Evolutionary conservation across 1,284 basidiomycete species (phyloP).

Genomic region (Irpex lacteus): DNA sequence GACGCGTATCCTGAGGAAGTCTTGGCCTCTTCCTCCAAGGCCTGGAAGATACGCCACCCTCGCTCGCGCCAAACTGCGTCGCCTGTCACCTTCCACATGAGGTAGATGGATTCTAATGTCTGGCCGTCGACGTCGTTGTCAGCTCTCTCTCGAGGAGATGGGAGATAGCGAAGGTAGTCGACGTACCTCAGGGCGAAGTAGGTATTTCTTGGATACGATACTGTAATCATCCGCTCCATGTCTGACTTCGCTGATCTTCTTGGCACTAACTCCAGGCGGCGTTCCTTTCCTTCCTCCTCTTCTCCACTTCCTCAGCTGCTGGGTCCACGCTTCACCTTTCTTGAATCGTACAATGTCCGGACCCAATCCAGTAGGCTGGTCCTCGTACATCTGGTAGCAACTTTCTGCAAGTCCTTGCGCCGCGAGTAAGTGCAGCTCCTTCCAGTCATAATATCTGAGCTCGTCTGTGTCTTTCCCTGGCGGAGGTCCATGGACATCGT

Average conservation of each 20-base stretch:
- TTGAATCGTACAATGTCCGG: constrained; percentile 46
- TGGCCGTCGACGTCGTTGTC: constrained; percentile 25
- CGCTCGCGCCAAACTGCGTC: constrained; percentile 68
- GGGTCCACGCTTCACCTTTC: constrained; percentile 41
- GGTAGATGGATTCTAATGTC: constrained; percentile 67
- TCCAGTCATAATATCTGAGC: constrained; percentile 37
- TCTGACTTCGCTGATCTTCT: constrained; percentile 27
- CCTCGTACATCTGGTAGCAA: constrained; percentile 66
- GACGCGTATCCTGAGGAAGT: constrained; percentile 56
- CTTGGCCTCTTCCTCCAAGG: constrained; percentile 59
- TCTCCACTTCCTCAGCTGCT: constrained; percentile 51
- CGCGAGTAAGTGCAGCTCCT: constrained; percentile 57
- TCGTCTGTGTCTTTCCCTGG: constrained; percentile 31
- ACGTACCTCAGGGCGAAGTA: constrained; percentile 64
- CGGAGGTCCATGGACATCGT: not conserved
- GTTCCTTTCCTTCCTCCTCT: constrained; percentile 33
- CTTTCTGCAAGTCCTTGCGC: constrained; percentile 67
- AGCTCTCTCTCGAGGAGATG: not conserved
- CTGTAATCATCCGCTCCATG: constrained; percentile 30
- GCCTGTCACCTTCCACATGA: constrained; percentile 67
- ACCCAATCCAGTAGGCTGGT: constrained; percentile 57
- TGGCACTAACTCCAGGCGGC: constrained; percentile 54
- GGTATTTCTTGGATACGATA: constrained; percentile 41
- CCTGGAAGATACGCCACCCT: constrained; percentile 72
- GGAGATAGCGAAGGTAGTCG: not conserved